Conservation (phyloP, 2,329 filamentous ascomycete species). For the Acarospora socialis region DNA sequence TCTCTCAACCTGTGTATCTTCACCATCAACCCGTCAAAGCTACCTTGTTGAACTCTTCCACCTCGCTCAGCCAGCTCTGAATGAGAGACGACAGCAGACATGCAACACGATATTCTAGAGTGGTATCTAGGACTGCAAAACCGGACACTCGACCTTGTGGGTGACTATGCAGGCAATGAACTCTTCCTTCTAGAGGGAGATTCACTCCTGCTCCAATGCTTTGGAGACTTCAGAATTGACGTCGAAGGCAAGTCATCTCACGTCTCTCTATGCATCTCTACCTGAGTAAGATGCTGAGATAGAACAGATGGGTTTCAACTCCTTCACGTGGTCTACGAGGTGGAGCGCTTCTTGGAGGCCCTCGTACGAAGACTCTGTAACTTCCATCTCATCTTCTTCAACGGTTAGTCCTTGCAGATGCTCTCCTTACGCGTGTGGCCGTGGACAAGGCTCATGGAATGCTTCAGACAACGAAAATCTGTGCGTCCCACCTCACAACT, state of each 20-base stretch:
- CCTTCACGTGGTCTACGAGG: constrained; percentile 53
- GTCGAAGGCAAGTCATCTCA: constrained; percentile 34
- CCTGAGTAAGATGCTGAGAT: neutral
- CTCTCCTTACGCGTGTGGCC: neutral
- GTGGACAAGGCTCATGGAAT: neutral
- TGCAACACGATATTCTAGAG: too few relatives aligned
- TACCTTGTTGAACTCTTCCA: too few relatives aligned
- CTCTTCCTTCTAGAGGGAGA: constrained; percentile 62
- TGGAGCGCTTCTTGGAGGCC: constrained; percentile 50
- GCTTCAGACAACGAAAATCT: constrained; percentile 33
- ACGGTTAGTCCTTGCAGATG: constrained; percentile 20
- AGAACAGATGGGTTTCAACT: constrained; percentile 49
- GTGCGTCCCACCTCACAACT: constrained; percentile 37
- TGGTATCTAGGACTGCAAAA: too few relatives aligned
- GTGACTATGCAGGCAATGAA: constrained; percentile 62
- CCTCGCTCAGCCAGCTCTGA: too few relatives aligned
- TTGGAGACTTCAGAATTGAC: constrained; percentile 49
- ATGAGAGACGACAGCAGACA: too few relatives aligned
- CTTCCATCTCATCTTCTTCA: constrained; percentile 59
- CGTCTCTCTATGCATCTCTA: neutral
- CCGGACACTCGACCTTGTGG: constrained; percentile 59
- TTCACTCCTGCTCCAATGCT: constrained; percentile 50
- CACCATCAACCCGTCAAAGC: too few relatives aligned
- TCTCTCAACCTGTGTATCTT: too few relatives aligned
- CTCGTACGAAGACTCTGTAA: constrained; percentile 51